Evolutionary conservation across 1,284 basidiomycete species (phyloP).

Genomic region (Sutorius eximius): DNA sequence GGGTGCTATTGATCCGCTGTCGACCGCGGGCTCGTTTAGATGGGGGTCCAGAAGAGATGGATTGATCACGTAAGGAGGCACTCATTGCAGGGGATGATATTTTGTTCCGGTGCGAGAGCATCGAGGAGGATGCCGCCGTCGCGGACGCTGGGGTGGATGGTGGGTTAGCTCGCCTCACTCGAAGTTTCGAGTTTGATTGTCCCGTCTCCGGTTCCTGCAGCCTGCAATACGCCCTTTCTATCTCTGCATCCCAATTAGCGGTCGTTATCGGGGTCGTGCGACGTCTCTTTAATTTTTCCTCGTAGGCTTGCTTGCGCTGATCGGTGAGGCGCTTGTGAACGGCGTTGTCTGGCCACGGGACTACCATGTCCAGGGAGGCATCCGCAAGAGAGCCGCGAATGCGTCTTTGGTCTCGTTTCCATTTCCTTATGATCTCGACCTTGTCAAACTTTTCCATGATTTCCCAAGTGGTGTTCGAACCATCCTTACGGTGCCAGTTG

Average conservation of each 20-base stretch:
- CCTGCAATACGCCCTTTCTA: conserved; percentile 21
- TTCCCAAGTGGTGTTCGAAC: conserved; percentile 45
- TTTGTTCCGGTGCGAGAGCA: conserved; percentile 9
- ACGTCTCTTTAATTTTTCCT: conserved; percentile 40
- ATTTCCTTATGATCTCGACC: conserved; percentile 24
- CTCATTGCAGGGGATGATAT: conserved; percentile 18
- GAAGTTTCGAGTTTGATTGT: conserved; percentile 26
- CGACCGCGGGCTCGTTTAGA: conserved; percentile 13
- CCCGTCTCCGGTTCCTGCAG: conserved; percentile 32
- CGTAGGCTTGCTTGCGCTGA: conserved; percentile 43
- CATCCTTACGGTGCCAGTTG: conserved; percentile 39
- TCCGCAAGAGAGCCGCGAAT: conserved; percentile 18
- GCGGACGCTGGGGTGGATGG: conserved; percentile 10
- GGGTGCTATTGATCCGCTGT: conserved; percentile 1
- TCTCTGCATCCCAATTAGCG: conserved; percentile 29
- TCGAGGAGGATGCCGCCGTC: not conserved
- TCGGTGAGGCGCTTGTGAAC: conserved; percentile 44
- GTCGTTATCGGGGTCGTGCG: conserved; percentile 11
- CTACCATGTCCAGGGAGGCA: conserved; percentile 24
- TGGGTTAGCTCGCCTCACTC: conserved; percentile 20
- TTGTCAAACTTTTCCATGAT: conserved; percentile 19
- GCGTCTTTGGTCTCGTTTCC: conserved; percentile 28
- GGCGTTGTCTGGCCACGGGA: conserved; percentile 37
- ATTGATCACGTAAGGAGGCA: conserved; percentile 16
- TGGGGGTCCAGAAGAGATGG: conserved; percentile 13